Conservation (phyloP, 176 grass and related monocot genomes). For the Canna indica region DNA sequence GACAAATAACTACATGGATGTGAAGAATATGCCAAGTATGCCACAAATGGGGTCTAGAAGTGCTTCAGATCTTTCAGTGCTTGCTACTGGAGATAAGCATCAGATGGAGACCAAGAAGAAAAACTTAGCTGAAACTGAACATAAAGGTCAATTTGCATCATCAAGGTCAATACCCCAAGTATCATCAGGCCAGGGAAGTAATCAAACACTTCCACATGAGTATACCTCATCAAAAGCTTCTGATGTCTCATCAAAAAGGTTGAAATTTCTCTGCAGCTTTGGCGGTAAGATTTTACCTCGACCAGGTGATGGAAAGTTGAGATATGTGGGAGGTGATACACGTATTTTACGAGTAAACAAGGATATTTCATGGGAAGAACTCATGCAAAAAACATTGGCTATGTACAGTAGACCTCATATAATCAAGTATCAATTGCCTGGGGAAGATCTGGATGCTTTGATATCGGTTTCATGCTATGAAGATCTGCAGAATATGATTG, state of each 20-base stretch:
- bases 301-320: slow-evolving; percentile 85
- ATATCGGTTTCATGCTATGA: slow-evolving; percentile 75
- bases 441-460: slow-evolving; percentile 85
- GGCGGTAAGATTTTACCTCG: slow-evolving; percentile 89
- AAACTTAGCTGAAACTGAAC: slow-evolving; percentile 40
- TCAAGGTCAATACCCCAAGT: slow-evolving; percentile 34
- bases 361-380: slow-evolving; percentile 69
- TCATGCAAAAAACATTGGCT: slow-evolving; percentile 59
- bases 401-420: slow-evolving; percentile 61
- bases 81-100: slow-evolving; percentile 29
- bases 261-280: slow-evolving; percentile 91
- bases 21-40: slow-evolving; percentile 31
- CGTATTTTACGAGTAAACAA: slow-evolving; percentile 69
- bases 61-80: slow-evolving; percentile 37
- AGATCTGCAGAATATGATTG: slow-evolving; percentile 92
- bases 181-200: slow-evolving; percentile 41
- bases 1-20: slow-evolving; percentile 39
- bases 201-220: slow-evolving; percentile 26
- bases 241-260: slow-evolving; percentile 34
- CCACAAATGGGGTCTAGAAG: slow-evolving; percentile 33
- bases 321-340: slow-evolving; percentile 94
- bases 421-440: slow-evolving; percentile 87
- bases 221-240: slow-evolving; percentile 71
- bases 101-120: slow-evolving; percentile 35
- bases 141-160: slow-evolving; percentile 45